Evolutionary conservation across 106 monocot genomes (phyloP), one percentile per base, ranked within the genome.

Genomic region (Agapanthus africanus): DNA sequence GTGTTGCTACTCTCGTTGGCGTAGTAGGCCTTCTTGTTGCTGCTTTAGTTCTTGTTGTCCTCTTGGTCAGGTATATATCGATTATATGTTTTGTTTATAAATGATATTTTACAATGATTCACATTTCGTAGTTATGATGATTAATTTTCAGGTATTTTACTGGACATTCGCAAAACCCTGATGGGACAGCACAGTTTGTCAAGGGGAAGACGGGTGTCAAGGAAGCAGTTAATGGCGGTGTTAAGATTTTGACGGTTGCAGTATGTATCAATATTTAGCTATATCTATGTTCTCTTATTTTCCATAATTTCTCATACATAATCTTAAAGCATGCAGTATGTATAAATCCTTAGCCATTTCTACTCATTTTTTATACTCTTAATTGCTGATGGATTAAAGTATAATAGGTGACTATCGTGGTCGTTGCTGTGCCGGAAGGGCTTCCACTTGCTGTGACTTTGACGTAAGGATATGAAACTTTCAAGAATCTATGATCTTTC

Each of bases 1-100:
- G 97, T 66, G 97, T 92, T 75, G 91, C 97, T 59, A 97, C 91
- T 72, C 80, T 97, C 35, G 86, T 97, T 75, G 97, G 97, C 54
- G 75, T 78, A 39, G 87, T 97, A 19, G 97, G 97, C 2, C 76
- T 88, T 15, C 38, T 74, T 19, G 97, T 97, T 71, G 97, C 97
- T 73, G 76, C 64, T 77, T 46, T 69, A 34, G 97, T 97, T 42
- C 89, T 97, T 26, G 63, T 74, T 42, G 84, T 97, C 34, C 97
- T 97, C 52, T 66, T 77, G 52, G 50, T 46, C 25, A 97, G 97
- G 91, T 97, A 82, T 34, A 5, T 47, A 47, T 47, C 19, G 46
- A 16, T 16, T 19, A 51, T 49, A 37, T 25, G 19, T 63, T 36
- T 30, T 57, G 6, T 66, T 46, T 41, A 15, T 35, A 7, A 38